Evolutionary conservation across 1,284 basidiomycete genomes (phyloP).

Genomic region (Leccinum pallidistipes): DNA sequence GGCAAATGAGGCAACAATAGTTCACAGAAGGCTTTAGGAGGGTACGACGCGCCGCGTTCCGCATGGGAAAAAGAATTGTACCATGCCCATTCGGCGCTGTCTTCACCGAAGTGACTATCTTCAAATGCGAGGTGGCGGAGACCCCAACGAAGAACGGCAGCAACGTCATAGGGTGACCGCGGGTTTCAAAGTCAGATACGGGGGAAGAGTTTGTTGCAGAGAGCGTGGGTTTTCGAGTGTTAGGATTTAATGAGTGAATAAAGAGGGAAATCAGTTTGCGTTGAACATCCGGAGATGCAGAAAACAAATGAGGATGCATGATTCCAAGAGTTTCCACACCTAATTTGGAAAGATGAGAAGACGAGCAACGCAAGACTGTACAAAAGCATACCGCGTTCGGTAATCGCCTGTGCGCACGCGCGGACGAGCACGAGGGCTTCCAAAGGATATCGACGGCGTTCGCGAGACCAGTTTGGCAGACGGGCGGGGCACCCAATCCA

Average conservation of each 20-base stretch:
- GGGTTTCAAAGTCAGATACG: constrained; percentile 55
- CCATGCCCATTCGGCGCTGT: constrained; percentile 52
- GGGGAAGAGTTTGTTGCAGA: constrained; percentile 48
- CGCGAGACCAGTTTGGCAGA: constrained; percentile 58
- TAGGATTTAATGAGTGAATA: constrained; percentile 58
- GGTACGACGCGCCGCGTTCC: constrained; percentile 57
- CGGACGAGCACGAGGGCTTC: constrained; percentile 62
- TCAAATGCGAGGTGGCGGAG: constrained; percentile 68
- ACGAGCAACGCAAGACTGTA: background rate
- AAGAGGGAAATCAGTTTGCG: constrained; percentile 69
- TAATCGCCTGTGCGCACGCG: constrained; percentile 62
- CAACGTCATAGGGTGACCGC: constrained; percentile 69
- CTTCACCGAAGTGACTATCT: constrained; percentile 50
- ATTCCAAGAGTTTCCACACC: constrained; percentile 74
- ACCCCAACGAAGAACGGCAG: constrained; percentile 77
- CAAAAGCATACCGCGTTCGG: constrained; percentile 51
- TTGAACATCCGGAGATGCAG: constrained; percentile 65
- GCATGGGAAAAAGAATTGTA: constrained; percentile 59
- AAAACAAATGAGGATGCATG: constrained; percentile 81
- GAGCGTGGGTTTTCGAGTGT: constrained; percentile 45
- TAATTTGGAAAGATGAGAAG: constrained; percentile 28
- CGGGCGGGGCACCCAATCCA: constrained; percentile 79
- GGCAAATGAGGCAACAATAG: constrained; percentile 58
- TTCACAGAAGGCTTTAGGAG: constrained; percentile 58
- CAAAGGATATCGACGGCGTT: constrained; percentile 51